These are phyloP conservation scores for Auricularia auricula-judae DNA, from an alignment of 768 basidiomycete species.

Conservation along the genomic window DNA sequence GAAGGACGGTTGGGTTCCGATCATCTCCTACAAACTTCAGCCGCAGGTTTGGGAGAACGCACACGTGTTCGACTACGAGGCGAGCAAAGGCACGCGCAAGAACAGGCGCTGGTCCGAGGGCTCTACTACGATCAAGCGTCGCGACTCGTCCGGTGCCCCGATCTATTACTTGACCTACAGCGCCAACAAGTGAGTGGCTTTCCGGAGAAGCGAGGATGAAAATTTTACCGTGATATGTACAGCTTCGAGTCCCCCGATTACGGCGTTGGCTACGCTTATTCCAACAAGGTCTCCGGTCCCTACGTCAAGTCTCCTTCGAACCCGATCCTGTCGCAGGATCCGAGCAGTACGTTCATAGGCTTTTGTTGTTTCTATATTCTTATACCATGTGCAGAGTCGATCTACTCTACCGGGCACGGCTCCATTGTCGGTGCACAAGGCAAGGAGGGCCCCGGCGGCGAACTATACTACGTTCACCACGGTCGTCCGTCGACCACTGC, in stretches of 20 bases:
- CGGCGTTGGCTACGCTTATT: neutral
- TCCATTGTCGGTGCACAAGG: neutral
- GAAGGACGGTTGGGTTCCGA: neutral
- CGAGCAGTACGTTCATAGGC: neutral
- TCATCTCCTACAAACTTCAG: neutral
- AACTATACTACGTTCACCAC: neutral
- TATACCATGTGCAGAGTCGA: neutral
- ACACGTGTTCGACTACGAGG: neutral
- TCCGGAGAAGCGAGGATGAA: neutral
- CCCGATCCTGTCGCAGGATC: neutral
- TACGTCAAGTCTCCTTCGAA: neutral
- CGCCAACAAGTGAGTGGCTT: neutral
- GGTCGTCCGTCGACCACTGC: neutral
- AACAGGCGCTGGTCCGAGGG: neutral
- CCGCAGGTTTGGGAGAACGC: conserved; percentile 1
- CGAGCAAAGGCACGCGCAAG: neutral
- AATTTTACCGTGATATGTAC: neutral
- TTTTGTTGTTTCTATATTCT: neutral
- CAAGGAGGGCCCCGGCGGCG: neutral
- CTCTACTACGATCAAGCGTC: neutral
- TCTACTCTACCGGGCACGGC: neutral
- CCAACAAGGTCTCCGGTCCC: neutral
- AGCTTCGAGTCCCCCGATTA: conserved; percentile 1
- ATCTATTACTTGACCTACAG: neutral
- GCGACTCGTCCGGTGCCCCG: neutral